Conservation (phyloP, 495 filamentous ascomycete species). For the Lasiosphaeriaceae sp. region DNA sequence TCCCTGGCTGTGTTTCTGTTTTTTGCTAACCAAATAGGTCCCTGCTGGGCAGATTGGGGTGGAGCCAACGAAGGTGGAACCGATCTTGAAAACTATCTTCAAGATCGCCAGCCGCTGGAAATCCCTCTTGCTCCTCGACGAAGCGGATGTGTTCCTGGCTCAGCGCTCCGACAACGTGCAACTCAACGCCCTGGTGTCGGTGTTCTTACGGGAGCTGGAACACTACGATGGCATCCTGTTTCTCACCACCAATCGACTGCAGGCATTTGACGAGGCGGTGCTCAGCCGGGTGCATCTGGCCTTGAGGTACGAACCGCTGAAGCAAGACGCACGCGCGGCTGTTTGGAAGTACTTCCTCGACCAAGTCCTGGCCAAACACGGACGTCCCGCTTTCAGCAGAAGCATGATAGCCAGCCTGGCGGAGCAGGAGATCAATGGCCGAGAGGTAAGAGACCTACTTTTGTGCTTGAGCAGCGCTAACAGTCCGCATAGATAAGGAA, state of each 20-base stretch:
- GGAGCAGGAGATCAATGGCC: conserved; percentile 10
- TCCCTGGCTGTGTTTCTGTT: neutral
- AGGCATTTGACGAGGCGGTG: conserved; percentile 55
- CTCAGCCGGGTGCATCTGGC: conserved; percentile 41
- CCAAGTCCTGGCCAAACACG: conserved; percentile 4
- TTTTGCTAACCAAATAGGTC: conserved; percentile 9
- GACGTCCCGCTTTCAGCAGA: conserved; percentile 1
- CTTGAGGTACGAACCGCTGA: conserved; percentile 50
- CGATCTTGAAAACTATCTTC: conserved; percentile 21
- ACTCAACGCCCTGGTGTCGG: conserved; percentile 36
- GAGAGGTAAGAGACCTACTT: conserved; percentile 12
- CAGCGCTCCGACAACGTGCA: conserved; percentile 3
- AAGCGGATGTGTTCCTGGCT: conserved; percentile 27
- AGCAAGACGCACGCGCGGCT: conserved; percentile 3
- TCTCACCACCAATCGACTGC: conserved; percentile 73
- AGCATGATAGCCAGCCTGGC: neutral
- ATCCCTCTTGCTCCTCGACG: conserved; percentile 26
- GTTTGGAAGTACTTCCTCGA: conserved; percentile 9
- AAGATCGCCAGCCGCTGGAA: conserved; percentile 39
- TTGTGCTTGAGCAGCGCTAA: neutral
- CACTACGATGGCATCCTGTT: conserved; percentile 81
- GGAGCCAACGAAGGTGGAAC: conserved; percentile 10
- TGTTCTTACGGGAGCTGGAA: conserved; percentile 42
- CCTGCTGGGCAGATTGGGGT: conserved; percentile 12
- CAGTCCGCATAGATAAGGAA: conserved; percentile 14